Evolutionary conservation across 2,329 filamentous ascomycete genomes (phyloP).

Genomic region (Alternaria atra): DNA sequence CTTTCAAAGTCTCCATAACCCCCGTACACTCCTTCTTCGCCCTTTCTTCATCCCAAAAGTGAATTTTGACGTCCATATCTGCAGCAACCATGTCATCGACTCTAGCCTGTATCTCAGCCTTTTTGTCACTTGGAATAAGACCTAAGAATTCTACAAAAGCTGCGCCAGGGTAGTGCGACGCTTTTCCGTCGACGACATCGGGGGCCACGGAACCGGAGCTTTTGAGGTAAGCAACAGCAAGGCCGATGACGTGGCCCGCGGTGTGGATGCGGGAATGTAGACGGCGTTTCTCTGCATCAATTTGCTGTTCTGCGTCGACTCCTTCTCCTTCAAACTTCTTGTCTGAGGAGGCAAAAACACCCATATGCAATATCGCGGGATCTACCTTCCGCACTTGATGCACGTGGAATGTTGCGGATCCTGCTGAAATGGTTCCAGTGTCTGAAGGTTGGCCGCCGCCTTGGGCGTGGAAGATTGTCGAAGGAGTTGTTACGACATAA

Average conservation of each 20-base stretch:
- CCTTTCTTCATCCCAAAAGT: conserved; percentile 73
- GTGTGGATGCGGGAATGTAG: conserved; percentile 76
- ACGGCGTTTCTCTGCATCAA: conserved; percentile 68
- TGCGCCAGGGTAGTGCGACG: conserved; percentile 73
- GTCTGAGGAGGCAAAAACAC: conserved; percentile 57
- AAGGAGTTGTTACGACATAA: conserved; percentile 67
- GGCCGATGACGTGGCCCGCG: conserved; percentile 75
- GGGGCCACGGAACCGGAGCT: conserved; percentile 47
- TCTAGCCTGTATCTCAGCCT: conserved; percentile 64
- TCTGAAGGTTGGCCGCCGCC: conserved; percentile 79
- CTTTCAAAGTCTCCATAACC: conserved; percentile 53
- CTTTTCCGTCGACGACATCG: conserved; percentile 72
- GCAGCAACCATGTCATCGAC: conserved; percentile 67
- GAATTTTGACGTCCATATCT: conserved; percentile 57
- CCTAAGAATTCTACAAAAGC: conserved; percentile 74
- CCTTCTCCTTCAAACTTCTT: background rate
- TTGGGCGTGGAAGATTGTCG: conserved; percentile 79
- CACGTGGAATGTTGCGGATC: conserved; percentile 61
- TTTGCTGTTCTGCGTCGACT: conserved; percentile 27
- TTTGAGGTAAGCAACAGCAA: conserved; percentile 70
- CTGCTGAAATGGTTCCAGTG: conserved; percentile 63
- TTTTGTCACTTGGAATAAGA: conserved; percentile 65
- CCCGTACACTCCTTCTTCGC: conserved; percentile 55
- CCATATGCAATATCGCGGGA: conserved; percentile 71
- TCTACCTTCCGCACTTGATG: conserved; percentile 64